Evolutionary conservation across 2,329 filamentous ascomycete species (phyloP).

Genomic region (Trichoderma atroviride): DNA sequence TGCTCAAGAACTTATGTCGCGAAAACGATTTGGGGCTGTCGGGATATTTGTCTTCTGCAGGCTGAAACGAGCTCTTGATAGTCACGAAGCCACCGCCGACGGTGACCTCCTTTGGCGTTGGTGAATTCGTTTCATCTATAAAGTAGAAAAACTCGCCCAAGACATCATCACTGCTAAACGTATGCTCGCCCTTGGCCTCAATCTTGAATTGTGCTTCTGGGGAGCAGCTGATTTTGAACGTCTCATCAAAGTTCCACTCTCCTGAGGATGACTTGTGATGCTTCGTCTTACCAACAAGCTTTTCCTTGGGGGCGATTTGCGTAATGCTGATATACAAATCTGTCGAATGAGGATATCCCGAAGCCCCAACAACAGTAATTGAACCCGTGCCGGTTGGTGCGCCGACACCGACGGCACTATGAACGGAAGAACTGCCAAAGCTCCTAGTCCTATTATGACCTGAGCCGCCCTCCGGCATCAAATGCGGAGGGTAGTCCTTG

Average conservation of each 20-base stretch:
- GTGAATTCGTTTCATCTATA: conserved; percentile 75
- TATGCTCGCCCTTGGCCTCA: conserved; percentile 81
- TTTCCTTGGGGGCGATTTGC: conserved; percentile 68
- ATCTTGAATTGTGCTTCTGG: conserved; percentile 87
- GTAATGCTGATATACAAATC: conserved; percentile 79
- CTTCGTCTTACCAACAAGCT: conserved; percentile 89
- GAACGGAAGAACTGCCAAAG: conserved; percentile 65
- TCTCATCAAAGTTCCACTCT: conserved; percentile 71
- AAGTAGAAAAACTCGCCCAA: conserved; percentile 89
- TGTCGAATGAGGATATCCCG: conserved; percentile 73
- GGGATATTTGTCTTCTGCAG: conserved; percentile 49
- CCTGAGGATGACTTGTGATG: conserved; percentile 75
- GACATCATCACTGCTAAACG: conserved; percentile 79
- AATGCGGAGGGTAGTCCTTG: conserved; percentile 6
- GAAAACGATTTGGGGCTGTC: conserved; percentile 53
- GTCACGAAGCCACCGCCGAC: conserved; percentile 74
- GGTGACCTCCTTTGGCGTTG: conserved; percentile 70
- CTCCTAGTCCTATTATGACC: conserved; percentile 59
- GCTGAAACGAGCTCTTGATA: conserved; percentile 72
- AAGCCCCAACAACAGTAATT: conserved; percentile 78
- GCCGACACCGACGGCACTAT: conserved; percentile 60
- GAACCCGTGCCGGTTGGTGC: conserved; percentile 73
- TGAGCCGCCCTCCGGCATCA: conserved; percentile 10
- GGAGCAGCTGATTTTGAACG: conserved; percentile 75
- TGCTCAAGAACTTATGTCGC: conserved; percentile 59